A percentile compares a stretch with the other conserved stretches of the same genome.
Conservation (phyloP, 2,329 filamentous ascomycete species). For the Colletotrichum tropicale region DNA sequence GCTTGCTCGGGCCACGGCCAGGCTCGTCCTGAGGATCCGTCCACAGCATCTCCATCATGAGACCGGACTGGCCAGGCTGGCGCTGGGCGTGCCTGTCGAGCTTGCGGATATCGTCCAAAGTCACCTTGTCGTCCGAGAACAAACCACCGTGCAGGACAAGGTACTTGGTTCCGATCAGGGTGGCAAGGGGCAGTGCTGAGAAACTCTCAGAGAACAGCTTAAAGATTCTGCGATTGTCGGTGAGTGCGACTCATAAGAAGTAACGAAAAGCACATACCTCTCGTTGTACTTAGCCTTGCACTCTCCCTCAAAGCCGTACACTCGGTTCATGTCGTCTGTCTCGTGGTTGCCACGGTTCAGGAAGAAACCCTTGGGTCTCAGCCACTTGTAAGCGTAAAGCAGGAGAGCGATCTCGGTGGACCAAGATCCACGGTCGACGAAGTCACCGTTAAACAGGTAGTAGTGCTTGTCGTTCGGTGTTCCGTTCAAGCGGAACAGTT, state of each 20-base stretch:
- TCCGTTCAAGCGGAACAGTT: constrained; percentile 93
- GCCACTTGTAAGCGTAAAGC: constrained; percentile 96
- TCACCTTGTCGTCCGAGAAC: constrained; percentile 93
- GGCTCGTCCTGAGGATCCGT: constrained; percentile 89
- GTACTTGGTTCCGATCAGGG: constrained; percentile 88
- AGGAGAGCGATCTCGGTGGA: constrained; percentile 95
- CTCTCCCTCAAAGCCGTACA: constrained; percentile 98
- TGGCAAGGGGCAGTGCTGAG: constrained; percentile 90
- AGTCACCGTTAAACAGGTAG: constrained; percentile 98
- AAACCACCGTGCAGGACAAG: constrained; percentile 93
- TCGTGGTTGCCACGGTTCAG: constrained; percentile 98
- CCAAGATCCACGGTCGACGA: constrained; percentile 97
- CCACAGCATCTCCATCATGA: constrained; percentile 99
- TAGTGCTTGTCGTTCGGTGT: constrained; percentile 83
- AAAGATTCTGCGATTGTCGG: constrained; percentile 67
- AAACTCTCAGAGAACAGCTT: constrained; percentile 99
- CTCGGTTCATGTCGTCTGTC: constrained; percentile 98
- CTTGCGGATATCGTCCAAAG: constrained; percentile 92
- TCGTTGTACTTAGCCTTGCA: constrained; percentile 99
- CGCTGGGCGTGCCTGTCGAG: constrained; percentile 88
- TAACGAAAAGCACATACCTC: constrained; percentile 44
- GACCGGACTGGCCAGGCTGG: constrained; percentile 88
- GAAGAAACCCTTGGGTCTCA: constrained; percentile 87
- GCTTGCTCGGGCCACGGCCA: constrained; percentile 92
- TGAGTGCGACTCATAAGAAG: not conserved